These are phyloP conservation scores for Parastagonospora nodorum DNA, from an alignment of 2,329 filamentous ascomycete genomes.

Conservation along the genomic window DNA sequence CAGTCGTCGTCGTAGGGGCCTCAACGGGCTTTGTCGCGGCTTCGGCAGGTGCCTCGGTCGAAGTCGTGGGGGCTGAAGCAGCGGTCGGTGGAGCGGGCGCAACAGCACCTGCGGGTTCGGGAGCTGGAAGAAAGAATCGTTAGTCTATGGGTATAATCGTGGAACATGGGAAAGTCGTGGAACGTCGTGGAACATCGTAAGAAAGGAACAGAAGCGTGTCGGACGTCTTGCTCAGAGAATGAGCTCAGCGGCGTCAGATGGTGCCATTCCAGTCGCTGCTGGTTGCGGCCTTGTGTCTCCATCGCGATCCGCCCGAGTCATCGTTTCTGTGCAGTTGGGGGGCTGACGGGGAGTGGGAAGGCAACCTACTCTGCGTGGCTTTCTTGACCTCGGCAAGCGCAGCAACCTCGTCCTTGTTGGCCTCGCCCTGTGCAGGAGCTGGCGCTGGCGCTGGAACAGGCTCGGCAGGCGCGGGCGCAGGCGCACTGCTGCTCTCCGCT, in stretches of 20 bases:
- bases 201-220: not conserved
- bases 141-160: constrained; percentile 28
- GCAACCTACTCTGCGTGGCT: constrained; percentile 42
- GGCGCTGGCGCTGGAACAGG: constrained; percentile 24
- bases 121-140: constrained; percentile 30
- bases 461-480: constrained; percentile 13
- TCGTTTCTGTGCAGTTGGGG: constrained; percentile 8
- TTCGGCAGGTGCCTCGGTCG: not conserved
- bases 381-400: constrained; percentile 39
- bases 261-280: constrained; percentile 7
- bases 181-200: not conserved
- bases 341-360: constrained; percentile 14
- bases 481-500: constrained; percentile 7
- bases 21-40: constrained; percentile 2
- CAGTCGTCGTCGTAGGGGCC: constrained; percentile 13
- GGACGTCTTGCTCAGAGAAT: constrained; percentile 1
- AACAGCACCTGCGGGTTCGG: constrained; percentile 39
- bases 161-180: constrained; percentile 9
- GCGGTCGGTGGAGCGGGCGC: constrained; percentile 38
- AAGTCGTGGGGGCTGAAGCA: constrained; percentile 20
- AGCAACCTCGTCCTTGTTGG: constrained; percentile 35
- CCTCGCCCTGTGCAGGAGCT: constrained; percentile 20
- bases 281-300: constrained; percentile 23
- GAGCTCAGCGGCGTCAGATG: constrained; percentile 7
- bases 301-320: constrained; percentile 24